Evolutionary conservation across 192 early-diverging fungal genomes (phyloP).

Genomic region (Coemansia furcata): DNA sequence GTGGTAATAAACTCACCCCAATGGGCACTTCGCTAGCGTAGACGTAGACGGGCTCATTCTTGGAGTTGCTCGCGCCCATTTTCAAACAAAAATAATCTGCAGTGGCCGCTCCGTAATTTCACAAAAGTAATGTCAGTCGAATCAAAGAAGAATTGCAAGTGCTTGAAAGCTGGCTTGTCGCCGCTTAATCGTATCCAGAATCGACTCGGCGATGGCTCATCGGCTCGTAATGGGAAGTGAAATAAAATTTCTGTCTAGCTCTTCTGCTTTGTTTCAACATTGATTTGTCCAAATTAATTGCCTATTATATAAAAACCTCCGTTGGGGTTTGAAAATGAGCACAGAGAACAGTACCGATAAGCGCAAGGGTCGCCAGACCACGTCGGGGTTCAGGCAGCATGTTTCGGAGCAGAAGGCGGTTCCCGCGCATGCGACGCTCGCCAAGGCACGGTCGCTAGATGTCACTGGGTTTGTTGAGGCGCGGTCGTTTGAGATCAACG

Average conservation of each 20-base stretch:
- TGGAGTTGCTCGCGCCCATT: constrained; percentile 51
- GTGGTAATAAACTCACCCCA: constrained; percentile 31
- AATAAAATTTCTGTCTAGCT: background rate
- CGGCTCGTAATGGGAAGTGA: background rate
- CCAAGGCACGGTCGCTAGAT: constrained; percentile 40
- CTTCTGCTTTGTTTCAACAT: background rate
- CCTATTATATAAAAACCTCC: background rate
- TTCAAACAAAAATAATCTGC: background rate
- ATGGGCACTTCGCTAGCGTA: constrained; percentile 42
- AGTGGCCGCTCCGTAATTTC: background rate
- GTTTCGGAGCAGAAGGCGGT: constrained; percentile 2
- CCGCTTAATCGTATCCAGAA: background rate
- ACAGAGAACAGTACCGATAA: background rate
- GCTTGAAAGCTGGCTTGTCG: background rate
- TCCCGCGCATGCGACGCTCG: constrained; percentile 20
- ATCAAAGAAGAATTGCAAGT: background rate
- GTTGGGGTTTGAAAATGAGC: background rate
- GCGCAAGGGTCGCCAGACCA: constrained; percentile 11
- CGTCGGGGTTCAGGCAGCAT: constrained; percentile 1
- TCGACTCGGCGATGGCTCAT: background rate
- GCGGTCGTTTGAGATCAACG: constrained; percentile 81
- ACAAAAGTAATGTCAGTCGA: background rate
- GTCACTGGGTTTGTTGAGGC: constrained; percentile 58
- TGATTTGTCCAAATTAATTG: background rate
- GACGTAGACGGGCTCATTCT: constrained; percentile 43